phyloP scores from a whole-genome alignment of 768 basidiomycete genomes.

The Fistulinella prunicolor region DNA sequence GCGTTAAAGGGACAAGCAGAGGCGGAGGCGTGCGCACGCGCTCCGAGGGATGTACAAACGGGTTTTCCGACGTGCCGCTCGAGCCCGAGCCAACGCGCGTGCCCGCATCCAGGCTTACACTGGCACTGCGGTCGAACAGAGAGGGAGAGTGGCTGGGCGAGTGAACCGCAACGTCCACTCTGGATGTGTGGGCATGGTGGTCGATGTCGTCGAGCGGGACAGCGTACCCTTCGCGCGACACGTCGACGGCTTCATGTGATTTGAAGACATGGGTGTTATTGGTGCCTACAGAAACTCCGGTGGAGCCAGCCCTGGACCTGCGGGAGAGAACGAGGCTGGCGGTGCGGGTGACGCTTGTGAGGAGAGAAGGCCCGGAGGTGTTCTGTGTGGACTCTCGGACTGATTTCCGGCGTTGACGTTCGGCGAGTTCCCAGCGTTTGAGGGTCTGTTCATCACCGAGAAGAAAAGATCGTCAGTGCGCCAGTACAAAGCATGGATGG shows the following conservation, averaged over 20 bases:
- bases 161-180: conserved; percentile 35
- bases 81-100: neutral
- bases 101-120: conserved; percentile 7
- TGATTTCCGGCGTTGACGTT: conserved; percentile 71
- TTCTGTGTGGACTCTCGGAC: conserved; percentile 53
- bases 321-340: conserved; percentile 58
- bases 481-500: neutral
- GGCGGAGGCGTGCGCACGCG: neutral
- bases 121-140: conserved; percentile 8
- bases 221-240: conserved; percentile 25
- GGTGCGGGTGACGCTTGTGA: conserved; percentile 55
- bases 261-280: conserved; percentile 43
- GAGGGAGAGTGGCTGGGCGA: conserved; percentile 19
- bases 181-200: conserved; percentile 29
- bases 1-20: neutral
- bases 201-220: conserved; percentile 56
- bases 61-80: conserved; percentile 34
- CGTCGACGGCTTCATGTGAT: conserved; percentile 51
- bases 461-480: neutral
- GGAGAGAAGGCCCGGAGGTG: conserved; percentile 40
- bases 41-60: conserved; percentile 39
- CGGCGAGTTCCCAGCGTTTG: conserved; percentile 72
- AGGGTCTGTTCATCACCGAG: conserved; percentile 51
- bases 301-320: conserved; percentile 32
- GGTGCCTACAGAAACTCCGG: too few relatives aligned